Base-by-base conservation (phyloP, 495 filamentous ascomycete species). In the Aspergillus coremiiformis region DNA sequence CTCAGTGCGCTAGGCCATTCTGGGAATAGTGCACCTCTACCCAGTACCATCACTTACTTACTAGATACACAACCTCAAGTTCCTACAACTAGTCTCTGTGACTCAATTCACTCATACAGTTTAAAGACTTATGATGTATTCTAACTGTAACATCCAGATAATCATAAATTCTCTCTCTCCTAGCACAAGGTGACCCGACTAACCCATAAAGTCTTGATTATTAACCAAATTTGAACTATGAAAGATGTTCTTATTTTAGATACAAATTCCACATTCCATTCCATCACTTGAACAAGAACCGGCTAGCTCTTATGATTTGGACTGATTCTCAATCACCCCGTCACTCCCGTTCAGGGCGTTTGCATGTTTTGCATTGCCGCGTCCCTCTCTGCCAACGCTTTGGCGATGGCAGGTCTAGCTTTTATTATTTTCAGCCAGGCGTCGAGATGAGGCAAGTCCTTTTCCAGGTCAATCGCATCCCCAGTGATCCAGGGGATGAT, bases 401-500 rank as follows among this genome's bases (percentile, higher is more conserved):
- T 70, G 30, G 64, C 65, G 30, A 79, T 62, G 10, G 60, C 63
- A 8, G 70, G 66, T n/a, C 73, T 60, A 14, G 56, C 59, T 30
- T 57, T 66, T 49, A 79, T 39, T 24, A 66, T 67, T 2, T 73
- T 63, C 47, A 79, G 57, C 69, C 78, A 79, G 23, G 60, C 65
- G 15, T 66, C 50, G 14, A 71, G 53, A 32, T 69, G 62, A 6
- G 71, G 71, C 49, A 67, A 77, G 5, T 74, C 64, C 57, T 67
- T 65, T 26, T 66, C 61, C 39, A 67, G 35, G 21, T 72, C 55
- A 24, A 74, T 52, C 10, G 33, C 53, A 24, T 57, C 53, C n/a
- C 21, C 58, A 5, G 56, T 44, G 4, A 67, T 39, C 5, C 37
- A 26, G 0, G 61, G 30, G 4, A 59, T 29, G 33, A 62, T 17